Percentiles rank a stretch among this genome's conserved stretches.
Evolutionary conservation across 345 rosid genomes (phyloP).

Genomic region (Populus deltoides): DNA sequence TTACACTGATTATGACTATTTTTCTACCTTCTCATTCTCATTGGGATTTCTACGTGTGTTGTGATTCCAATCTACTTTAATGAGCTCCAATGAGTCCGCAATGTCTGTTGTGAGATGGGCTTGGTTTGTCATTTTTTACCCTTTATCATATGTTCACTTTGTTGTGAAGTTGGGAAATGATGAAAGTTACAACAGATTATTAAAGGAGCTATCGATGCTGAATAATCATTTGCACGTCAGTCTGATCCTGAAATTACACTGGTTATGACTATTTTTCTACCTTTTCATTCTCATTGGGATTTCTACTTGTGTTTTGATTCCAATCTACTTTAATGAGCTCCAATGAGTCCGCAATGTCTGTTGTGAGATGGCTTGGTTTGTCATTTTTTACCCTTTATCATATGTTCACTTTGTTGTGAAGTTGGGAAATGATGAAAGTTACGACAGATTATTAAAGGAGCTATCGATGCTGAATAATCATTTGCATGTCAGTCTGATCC

Average conservation of each 20-base stretch:
- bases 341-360: background rate
- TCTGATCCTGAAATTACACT: slow-evolving; percentile 40
- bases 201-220: slow-evolving; percentile 50
- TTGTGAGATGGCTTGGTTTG: background rate
- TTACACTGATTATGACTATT: background rate
- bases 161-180: too few relatives aligned
- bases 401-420: too few relatives aligned
- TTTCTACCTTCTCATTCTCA: background rate
- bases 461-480: slow-evolving; percentile 40
- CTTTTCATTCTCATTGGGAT: background rate
- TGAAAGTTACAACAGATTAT: slow-evolving; percentile 15
- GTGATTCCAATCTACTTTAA: too few relatives aligned
- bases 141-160: too few relatives aligned
- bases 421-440: background rate
- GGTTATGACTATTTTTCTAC: background rate
- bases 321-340: background rate
- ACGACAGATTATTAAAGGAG: slow-evolving; percentile 35
- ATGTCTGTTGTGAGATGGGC: background rate
- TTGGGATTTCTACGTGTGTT: too few relatives aligned
- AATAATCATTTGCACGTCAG: slow-evolving; percentile 57
- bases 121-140: background rate
- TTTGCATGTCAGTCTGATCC: slow-evolving; percentile 74
- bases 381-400: background rate
- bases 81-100: background rate
- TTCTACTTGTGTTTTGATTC: too few relatives aligned